A percentile compares a stretch with the other conserved stretches of the same genome.
phyloP scores from a whole-genome alignment of 495 filamentous ascomycete genomes.

The Talaromyces liani region DNA sequence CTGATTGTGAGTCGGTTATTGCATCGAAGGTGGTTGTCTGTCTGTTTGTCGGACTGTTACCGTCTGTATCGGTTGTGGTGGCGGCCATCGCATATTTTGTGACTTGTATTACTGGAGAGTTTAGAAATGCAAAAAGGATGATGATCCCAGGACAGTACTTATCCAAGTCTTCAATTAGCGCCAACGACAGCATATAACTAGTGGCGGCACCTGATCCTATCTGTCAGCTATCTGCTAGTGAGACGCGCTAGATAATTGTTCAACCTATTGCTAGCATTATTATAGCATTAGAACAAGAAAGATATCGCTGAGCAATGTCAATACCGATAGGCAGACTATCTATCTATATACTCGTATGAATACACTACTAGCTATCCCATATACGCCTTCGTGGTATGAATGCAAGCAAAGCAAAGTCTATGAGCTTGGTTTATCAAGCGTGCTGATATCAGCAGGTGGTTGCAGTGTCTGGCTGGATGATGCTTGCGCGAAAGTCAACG shows the following conservation, averaged over 20 bases:
- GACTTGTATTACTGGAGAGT: neutral
- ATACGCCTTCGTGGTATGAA: neutral
- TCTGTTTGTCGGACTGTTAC: neutral
- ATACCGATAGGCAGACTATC: neutral
- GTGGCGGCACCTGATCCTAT: neutral
- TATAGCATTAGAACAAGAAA: neutral
- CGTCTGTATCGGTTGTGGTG: neutral
- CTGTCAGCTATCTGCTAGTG: neutral
- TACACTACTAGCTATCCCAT: neutral
- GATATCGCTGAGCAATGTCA: neutral
- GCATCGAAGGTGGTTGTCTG: neutral
- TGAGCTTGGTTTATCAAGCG: constrained; percentile 1
- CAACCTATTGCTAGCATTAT: neutral
- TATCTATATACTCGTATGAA: neutral
- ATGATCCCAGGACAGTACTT: neutral
- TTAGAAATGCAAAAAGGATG: neutral
- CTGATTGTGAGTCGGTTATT: neutral
- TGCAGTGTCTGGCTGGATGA: constrained; percentile 3
- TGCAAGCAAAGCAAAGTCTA: neutral
- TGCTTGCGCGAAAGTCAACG: neutral
- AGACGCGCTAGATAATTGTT: neutral
- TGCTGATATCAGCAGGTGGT: constrained; percentile 3
- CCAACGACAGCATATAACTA: neutral
- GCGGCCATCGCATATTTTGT: neutral
- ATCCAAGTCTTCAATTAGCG: neutral